Evolutionary conservation across 352 stramenopile genomes (phyloP).

Genomic region (Peronospora belbahrii): DNA sequence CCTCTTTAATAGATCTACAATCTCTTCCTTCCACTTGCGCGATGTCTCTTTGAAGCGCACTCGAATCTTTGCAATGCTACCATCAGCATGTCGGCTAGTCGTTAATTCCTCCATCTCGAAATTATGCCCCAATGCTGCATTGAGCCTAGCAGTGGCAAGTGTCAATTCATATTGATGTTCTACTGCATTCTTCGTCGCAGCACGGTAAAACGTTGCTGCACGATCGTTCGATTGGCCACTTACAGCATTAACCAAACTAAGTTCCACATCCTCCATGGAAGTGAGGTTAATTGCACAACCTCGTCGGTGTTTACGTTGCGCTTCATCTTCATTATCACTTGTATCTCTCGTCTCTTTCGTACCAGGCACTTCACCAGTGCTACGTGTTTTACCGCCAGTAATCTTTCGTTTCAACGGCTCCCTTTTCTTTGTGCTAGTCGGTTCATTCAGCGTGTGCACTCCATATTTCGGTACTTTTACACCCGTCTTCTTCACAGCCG

Average conservation of each 20-base stretch:
- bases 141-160: conserved; percentile 62
- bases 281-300: conserved; percentile 48
- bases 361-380: neutral
- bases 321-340: conserved; percentile 18
- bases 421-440: conserved; percentile 14
- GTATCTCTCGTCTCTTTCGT: neutral
- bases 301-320: conserved; percentile 43
- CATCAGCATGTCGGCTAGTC: conserved; percentile 16
- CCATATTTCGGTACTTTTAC: conserved; percentile 18
- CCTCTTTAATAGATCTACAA: conserved; percentile 51
- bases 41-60: conserved; percentile 74
- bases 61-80: conserved; percentile 35
- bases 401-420: conserved; percentile 36
- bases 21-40: conserved; percentile 81
- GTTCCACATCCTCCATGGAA: conserved; percentile 73
- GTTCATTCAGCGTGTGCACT: conserved; percentile 44
- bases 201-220: conserved; percentile 71
- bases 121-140: conserved; percentile 47
- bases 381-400: conserved; percentile 30
- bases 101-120: conserved; percentile 50
- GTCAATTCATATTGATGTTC: conserved; percentile 76
- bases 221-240: conserved; percentile 44
- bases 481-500: conserved; percentile 16
- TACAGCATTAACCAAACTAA: conserved; percentile 56
- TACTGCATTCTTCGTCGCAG: conserved; percentile 64